Evolutionary conservation across 192 early-diverging fungal species (phyloP), one percentile per base, ranked within the genome.

Genomic region (Geranomyces variabilis): DNA sequence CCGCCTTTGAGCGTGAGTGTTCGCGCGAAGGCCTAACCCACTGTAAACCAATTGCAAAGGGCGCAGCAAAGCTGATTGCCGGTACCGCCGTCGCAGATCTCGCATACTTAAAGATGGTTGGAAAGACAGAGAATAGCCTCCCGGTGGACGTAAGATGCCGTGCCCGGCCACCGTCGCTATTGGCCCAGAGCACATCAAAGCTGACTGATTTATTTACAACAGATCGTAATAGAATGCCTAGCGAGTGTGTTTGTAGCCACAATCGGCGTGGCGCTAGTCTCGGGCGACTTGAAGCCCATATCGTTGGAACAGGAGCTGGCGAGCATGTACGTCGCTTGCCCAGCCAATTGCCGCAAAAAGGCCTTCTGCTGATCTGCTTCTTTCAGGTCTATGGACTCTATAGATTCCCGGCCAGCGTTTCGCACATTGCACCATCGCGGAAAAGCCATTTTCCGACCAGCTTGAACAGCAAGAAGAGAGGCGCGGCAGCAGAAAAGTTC

Each of bases 1-100:
- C 76, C 5, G 76, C 70, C 2, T 48, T 77, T n/a, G 76, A 77
- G 45, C 76, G 76, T 77, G 69, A 65, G 65, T 66, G 17, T 49
- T 14, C 15, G 44, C 24, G 12, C 3, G 44, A 33, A 57, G 22
- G 31, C 55, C 15, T 1, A 14, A 22, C 17, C 8, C 34, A 47
- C 46, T 47, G 12, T 19, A 47, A 47, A 47, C 46, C 46, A 19
- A 47, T 47, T 47, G 46, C 46, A 47, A 13, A 19, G 10, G 46
- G 46, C 10, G 46, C 46, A n/a, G n/a, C n/a, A n/a, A n/a, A n/a
- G n/a, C n/a, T n/a, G n/a, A n/a, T n/a, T n/a, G n/a, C n/a, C n/a
- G n/a, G n/a, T n/a, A n/a, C n/a, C 24, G 51, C 31, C 46, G 19
- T 30, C 22, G 47, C 45, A 77, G 76, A 78, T 58, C 36, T 74